Conservation (phyloP, 495 filamentous ascomycete genomes). For the Apiosordaria backusii region DNA sequence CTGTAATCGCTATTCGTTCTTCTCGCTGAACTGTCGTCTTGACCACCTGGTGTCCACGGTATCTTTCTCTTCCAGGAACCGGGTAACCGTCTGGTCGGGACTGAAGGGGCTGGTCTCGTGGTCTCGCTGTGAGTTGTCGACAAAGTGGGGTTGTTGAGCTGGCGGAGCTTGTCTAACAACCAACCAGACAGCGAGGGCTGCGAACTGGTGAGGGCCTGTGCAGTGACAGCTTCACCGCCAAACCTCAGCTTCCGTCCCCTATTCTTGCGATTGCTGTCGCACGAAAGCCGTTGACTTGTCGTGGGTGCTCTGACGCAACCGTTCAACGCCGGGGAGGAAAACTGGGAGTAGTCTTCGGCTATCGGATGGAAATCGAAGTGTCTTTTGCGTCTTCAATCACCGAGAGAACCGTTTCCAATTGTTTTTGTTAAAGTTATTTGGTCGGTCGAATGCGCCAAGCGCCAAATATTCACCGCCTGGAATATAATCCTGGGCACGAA, state of each 20-base stretch:
- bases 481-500: background rate
- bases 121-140: background rate
- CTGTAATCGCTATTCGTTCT: background rate
- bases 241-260: background rate
- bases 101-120: conserved; percentile 2
- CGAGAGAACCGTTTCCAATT: background rate
- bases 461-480: background rate
- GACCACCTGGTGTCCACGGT: background rate
- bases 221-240: conserved; percentile 3
- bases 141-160: conserved; percentile 2
- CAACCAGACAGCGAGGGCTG: background rate
- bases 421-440: background rate
- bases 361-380: background rate
- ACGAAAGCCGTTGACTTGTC: background rate
- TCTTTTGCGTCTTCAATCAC: background rate
- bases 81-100: background rate
- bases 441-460: background rate
- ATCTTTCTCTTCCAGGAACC: background rate
- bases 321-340: background rate
- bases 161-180: background rate
- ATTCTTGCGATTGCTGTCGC: background rate
- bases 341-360: background rate
- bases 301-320: background rate
- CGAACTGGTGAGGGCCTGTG: background rate
- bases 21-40: background rate